phyloP scores from a whole-genome alignment of 164 flowering plant species.

The Houttuynia cordata region DNA sequence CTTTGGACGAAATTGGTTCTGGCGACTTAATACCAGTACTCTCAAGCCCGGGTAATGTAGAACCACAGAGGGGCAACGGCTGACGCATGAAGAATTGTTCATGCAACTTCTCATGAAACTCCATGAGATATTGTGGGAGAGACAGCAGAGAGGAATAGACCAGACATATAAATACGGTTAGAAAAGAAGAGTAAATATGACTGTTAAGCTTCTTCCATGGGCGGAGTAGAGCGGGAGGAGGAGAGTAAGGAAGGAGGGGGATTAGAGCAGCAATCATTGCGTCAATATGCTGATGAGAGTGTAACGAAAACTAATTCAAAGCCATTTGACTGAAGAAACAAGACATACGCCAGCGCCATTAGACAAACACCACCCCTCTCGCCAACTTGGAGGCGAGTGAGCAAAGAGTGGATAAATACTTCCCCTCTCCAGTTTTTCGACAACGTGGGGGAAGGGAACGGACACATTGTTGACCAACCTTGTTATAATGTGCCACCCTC shows the following conservation, averaged over 20 bases:
- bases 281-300: neutral
- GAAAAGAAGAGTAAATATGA: too few relatives aligned
- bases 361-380: neutral
- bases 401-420: neutral
- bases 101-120: constrained; percentile 6
- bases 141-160: neutral
- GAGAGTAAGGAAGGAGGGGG: too few relatives aligned
- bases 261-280: constrained; percentile 9
- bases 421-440: neutral
- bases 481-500: too few relatives aligned
- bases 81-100: constrained; percentile 8
- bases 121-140: neutral
- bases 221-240: too few relatives aligned
- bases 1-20: too few relatives aligned
- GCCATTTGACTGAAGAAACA: neutral
- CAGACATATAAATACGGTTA: too few relatives aligned
- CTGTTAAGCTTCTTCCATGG: too few relatives aligned
- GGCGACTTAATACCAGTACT: too few relatives aligned
- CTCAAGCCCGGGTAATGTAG: too few relatives aligned
- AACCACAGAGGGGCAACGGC: too few relatives aligned
- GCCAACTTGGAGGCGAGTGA: too few relatives aligned
- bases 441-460: neutral
- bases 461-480: neutral
- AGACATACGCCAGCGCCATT: neutral
- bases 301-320: too few relatives aligned